Base-by-base conservation (phyloP, 2,329 filamentous ascomycete species). In the Cephalotrichum gorgonifer region DNA sequence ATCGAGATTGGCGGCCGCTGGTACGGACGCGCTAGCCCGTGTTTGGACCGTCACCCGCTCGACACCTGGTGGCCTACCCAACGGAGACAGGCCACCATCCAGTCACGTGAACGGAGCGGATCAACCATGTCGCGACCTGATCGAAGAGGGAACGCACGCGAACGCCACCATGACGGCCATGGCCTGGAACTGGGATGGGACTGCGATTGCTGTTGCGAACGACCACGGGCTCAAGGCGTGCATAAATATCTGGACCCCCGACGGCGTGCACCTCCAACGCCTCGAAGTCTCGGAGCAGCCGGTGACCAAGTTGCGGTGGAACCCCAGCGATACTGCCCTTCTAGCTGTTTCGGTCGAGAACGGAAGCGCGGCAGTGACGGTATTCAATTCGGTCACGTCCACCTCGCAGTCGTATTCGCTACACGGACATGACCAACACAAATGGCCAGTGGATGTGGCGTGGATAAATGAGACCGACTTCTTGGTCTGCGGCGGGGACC, bases 21-120 rank as follows among this genome's bases (percentile, higher is more conserved):
- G 80, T 59, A 83, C 78, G 63, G 80, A 83, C 71, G 78, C 79
- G 67, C 78, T 83, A 78, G 80, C 79, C 71, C 79, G 79, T 55
- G 73, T 83, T 67, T 83, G 80, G 79, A 81, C 76, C 54, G 64
- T 83, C 57, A 74, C 75, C 63, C 75, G 74, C 73, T 70, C 69
- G 61, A 65, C 71, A 57, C 67, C 68, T 56, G 50, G 48, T 41
- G 22, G 49, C 47, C 44, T 51, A 43, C 35, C 51, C 25, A 49
- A 56, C 47, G 35, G 35, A 12, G 49, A 46, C 43, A 44, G 31
- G 9, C 26, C 38, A 15, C 23, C 25, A 23, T 22, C 44, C 25
- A 61, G 62, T 71, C 70, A 73, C 69, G 71, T 73, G 69, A 64
- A 65, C 38, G 58, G 57, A 26, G 53, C 57, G 53, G 63, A 64